Conservation (phyloP, 1,284 basidiomycete species). For the Trametes polyzona region DNA sequence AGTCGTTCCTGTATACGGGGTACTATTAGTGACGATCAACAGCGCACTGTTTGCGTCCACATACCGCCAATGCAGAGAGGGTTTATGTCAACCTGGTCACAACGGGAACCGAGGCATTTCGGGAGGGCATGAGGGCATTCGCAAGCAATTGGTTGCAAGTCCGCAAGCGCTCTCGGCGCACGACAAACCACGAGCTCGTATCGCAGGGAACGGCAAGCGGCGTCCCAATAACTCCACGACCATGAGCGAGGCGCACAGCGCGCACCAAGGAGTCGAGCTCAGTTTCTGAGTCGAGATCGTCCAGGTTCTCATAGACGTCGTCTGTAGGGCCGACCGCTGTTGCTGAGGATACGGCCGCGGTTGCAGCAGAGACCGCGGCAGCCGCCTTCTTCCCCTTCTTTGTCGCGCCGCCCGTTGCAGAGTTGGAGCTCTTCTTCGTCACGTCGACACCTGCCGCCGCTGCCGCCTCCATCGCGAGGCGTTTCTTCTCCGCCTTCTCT, state of each 20-base stretch:
- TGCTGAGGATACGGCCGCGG: slow-evolving; percentile 32
- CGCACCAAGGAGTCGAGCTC: slow-evolving; percentile 64
- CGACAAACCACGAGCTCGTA: slow-evolving; percentile 71
- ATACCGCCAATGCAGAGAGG: too few relatives aligned
- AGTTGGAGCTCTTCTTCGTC: slow-evolving; percentile 38
- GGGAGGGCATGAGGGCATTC: slow-evolving; percentile 50
- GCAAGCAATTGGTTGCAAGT: slow-evolving; percentile 70
- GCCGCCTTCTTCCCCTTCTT: slow-evolving; percentile 55
- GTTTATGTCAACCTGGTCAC: slow-evolving; percentile 16
- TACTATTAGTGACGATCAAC: neutral
- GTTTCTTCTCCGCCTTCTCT: slow-evolving; percentile 78
- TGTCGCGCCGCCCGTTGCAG: slow-evolving; percentile 42
- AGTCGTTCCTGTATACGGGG: neutral
- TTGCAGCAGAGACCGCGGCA: slow-evolving; percentile 43
- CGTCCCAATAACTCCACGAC: slow-evolving; percentile 51
- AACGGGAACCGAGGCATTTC: slow-evolving; percentile 22
- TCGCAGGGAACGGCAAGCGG: slow-evolving; percentile 55
- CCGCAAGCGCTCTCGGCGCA: slow-evolving; percentile 69
- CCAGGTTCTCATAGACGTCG: slow-evolving; percentile 72
- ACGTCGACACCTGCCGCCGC: slow-evolving; percentile 56
- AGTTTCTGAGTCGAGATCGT: slow-evolving; percentile 79
- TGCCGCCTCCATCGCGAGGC: slow-evolving; percentile 66
- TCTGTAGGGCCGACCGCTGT: slow-evolving; percentile 42
- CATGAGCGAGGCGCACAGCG: slow-evolving; percentile 57
- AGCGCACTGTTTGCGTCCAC: neutral